Conservation (phyloP, 176 grass and related monocot species). For the Aegilops tauschii region DNA sequence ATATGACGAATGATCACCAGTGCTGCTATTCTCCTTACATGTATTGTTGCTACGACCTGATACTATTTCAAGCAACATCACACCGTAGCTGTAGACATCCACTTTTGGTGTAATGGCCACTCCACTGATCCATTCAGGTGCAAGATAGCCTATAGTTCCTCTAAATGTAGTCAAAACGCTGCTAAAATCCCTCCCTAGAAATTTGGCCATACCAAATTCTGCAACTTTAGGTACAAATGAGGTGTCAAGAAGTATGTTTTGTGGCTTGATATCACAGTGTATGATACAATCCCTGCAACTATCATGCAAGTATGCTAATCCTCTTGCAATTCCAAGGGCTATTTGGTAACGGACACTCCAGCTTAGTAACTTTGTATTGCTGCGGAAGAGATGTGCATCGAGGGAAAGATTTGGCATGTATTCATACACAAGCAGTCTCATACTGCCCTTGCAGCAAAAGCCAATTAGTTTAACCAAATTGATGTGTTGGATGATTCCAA, state of each 20-base stretch:
- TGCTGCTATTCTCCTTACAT: neutral
- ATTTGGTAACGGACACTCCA: constrained; percentile 36
- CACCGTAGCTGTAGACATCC: constrained; percentile 53
- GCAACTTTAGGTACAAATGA: neutral
- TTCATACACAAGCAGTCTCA: constrained; percentile 37
- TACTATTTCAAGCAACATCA: constrained; percentile 56
- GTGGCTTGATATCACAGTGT: constrained; percentile 20
- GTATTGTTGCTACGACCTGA: constrained; percentile 27
- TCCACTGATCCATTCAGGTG: constrained; percentile 47
- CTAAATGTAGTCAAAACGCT: constrained; percentile 42
- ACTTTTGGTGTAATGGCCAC: constrained; percentile 39
- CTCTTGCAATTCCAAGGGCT: neutral
- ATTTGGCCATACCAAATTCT: constrained; percentile 17
- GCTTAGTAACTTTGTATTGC: neutral
- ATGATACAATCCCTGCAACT: neutral
- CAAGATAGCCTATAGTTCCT: constrained; percentile 49
- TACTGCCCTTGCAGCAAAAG: constrained; percentile 31
- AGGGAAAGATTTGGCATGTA: constrained; percentile 46
- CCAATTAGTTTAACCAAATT: constrained; percentile 50
- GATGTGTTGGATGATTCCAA: constrained; percentile 43
- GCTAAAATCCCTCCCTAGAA: constrained; percentile 46
- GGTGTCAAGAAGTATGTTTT: constrained; percentile 1
- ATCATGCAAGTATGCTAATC: constrained; percentile 11
- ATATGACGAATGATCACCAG: neutral
- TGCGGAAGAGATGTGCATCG: constrained; percentile 33